Base-by-base conservation (phyloP, 2,329 filamentous ascomycete species). In the Aureobasidium sp. region DNA sequence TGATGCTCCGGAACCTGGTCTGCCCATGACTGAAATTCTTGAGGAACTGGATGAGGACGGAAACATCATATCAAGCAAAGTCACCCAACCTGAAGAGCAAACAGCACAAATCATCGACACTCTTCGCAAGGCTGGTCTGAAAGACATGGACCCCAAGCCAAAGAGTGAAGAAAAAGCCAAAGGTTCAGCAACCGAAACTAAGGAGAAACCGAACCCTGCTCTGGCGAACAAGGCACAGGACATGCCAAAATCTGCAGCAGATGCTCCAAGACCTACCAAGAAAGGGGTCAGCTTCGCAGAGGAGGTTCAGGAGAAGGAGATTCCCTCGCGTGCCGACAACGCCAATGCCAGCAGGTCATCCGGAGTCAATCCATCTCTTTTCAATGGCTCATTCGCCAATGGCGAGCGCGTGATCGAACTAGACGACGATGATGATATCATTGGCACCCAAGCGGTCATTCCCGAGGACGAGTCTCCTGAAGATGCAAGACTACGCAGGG, bases 21-120 rank as follows among this genome's bases (percentile, higher is more conserved):
- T 92, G 57, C 89, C 92, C 0, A 83, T 97, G 63, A 92, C 89
- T 36, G 94, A 97, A 69, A 97, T 99, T 66, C 80, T 91, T 61
- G 94, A 99, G 75, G 86, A 96, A 76, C 79, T 97, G 27, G 94
- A 97, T 70, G 92, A 97, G 9, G 84, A 96, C 12, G 94, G 87
- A 62, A 94, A 96, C 69, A 83, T 97, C 4, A 75, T 96, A 55
- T 63, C 77, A 1, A 76, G 75, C 66, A 75, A 71, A 1, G 67
- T 79, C 27, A 71, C 71, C 3, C 73, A 76, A n/a, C 88, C 91
- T 0, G 87, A 87, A 7, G 84, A 87, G 59, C 78, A 82, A 15
- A 83, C 88, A 20, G 79, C 85, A 9, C 83, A 89, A 66, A 78
- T 97, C 4, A 73, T 89, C 17, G 86, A 93, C 56, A 84, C 86